Evolutionary conservation across 495 filamentous ascomycete species (phyloP), one percentile per base, ranked within the genome.

Genomic region (Echria macrotheca): DNA sequence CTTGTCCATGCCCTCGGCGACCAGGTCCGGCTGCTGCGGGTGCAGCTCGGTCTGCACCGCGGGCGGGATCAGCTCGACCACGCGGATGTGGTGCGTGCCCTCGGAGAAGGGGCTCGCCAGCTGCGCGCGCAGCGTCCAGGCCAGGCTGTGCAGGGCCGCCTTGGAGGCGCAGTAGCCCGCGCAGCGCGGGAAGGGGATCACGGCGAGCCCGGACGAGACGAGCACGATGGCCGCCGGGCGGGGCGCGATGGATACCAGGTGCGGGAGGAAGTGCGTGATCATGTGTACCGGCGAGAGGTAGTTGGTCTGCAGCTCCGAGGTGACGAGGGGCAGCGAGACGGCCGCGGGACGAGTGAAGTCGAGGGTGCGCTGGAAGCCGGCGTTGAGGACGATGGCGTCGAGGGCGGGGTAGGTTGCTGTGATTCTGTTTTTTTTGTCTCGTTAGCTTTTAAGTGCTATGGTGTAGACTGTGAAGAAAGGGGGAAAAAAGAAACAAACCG

Each of bases 31-130:
- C 54, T 75, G 74, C 41, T 66, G 66, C 42, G 75, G 65, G 47
- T 80, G 78, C 42, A 82, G 63, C 61, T 82, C 79, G 5, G 77
- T 88, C 68, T 83, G 80, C 21, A 88, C 82, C 2, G 80, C 73
- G 3, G 84, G 83, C 5, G 83, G 83, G 36, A 82, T 69, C 11
- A 86, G 60, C 65, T 89, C 84, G 23, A 87, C 66, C 3, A 87
- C 71, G 31, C 73, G 73, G 18, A 86, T 64, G 25, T 57, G 57
- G 9, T 33, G 36, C 21, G 56, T 59, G 1, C 25, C 17, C 2
- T 42, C 40, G 0, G 57, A 46, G 1, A 25, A 18, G 0, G 53
- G 50, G 1, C 40, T 48, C 0, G 65, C 56, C 0, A 89, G 63
- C 64, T 86, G 80, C 31, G 78, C 71, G 0, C 83, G 76, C 10